These are phyloP conservation scores for Ophiostoma piceae DNA, from an alignment of 2,329 filamentous ascomycete species.

Conservation along the genomic window DNA sequence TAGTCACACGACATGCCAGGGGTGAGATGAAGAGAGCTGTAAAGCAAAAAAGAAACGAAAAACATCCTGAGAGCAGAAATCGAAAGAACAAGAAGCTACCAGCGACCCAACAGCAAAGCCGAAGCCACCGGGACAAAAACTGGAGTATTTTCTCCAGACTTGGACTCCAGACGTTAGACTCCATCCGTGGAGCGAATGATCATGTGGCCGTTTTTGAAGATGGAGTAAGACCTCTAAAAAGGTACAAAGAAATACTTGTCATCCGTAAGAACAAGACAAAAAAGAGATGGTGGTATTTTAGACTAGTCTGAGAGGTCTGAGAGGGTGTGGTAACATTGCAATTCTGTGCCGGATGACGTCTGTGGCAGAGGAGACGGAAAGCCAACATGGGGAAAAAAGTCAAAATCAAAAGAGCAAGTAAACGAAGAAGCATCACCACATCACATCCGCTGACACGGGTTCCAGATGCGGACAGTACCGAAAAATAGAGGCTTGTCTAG, in stretches of 20 bases:
- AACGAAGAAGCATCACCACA: slow-evolving; percentile 5
- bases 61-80: background rate
- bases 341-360: background rate
- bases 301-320: background rate
- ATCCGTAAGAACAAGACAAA: background rate
- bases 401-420: background rate
- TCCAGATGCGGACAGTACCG: background rate
- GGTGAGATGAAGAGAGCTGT: background rate
- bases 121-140: background rate
- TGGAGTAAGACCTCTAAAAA: background rate
- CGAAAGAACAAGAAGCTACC: background rate
- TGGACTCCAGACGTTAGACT: background rate
- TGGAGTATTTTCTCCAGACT: background rate
- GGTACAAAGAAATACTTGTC: background rate
- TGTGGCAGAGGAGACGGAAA: background rate
- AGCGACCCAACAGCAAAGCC: background rate
- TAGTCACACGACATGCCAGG: background rate
- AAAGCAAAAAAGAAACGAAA: background rate
- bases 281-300: background rate
- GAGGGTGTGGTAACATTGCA: background rate
- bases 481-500: background rate
- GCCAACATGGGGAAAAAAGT: background rate
- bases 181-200: background rate
- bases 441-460: background rate
- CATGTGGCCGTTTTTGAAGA: background rate